Evolutionary conservation across 257 asterid genomes (phyloP), one percentile per base, ranked within the genome.

Genomic region (Datura wrightii): DNA sequence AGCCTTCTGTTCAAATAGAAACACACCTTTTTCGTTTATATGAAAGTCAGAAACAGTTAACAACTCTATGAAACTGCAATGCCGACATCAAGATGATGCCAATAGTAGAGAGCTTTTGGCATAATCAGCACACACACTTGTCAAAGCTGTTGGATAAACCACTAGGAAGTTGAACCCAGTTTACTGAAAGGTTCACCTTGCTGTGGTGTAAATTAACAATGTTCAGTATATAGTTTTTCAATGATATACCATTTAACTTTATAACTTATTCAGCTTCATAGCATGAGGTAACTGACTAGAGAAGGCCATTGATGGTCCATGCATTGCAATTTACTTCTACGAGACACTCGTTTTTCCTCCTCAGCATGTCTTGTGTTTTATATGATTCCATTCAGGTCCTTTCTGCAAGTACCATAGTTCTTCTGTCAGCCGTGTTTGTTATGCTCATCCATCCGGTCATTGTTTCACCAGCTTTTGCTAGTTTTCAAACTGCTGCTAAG

Each of bases 391-490:
- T 80, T 62, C 97, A 96, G 99, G 97, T 52, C 63, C 62, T 78
- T 78, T 78, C 84, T 42, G 83, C 90, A 44, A 93, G 97, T 83
- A 78, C 89, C n/a, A 89, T 87, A 24, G 71, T 90, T 60, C 87
- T 96, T 62, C 84, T 96, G 31, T 93, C 98, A n/a, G 91, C 98
- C 18, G 60, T 92, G 86, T 59, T 91, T 54, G 81, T 91, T 80
- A 79, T 93, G n/a, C 70, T 92, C 62, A 85, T 95, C 84, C 94
- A 96, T 86, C 96, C 98, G 54, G 78, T 91, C n/a, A 53, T 87
- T 3, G 98, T 86, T n/a, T 85, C 90, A 36, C 98, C 98, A 4
- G 98, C 98, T 34, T 89, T 90, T 44, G 98, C 99, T 67, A 89
- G 89, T 87, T 82, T 93, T 63, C 91, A 84, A 79, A 56, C 85